Evolutionary conservation across 1,284 basidiomycete species (phyloP), one percentile per base, ranked within the genome.

Genomic region (Farysia itapuensis): DNA sequence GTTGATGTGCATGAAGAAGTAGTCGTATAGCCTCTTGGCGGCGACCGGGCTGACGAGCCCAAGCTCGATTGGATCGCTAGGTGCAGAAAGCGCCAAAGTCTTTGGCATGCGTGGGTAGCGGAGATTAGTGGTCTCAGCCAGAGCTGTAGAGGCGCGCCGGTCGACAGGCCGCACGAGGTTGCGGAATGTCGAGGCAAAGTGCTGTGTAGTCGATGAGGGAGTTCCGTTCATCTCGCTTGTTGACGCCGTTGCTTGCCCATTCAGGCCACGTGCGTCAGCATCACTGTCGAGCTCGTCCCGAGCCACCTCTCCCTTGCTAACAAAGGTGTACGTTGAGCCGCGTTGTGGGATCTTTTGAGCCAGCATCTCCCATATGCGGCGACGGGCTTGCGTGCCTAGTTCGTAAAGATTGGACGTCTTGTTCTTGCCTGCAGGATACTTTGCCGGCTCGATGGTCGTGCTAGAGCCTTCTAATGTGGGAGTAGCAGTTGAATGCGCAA

Each of bases 361-460:
- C 1, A 61, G 44, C 51, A 61, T 61, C 32, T 61, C 58, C 58
- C 58, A 61, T 32, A 61, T 61, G 23, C 58, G 43, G 0, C 58
- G 39, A 15, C 58, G 35, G 4, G 58, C 58, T 16, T 23, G 45
- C 5, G 41, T 51, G 22, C 54, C 58, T 30, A 61, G 51, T 36
- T 61, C 58, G 33, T 60, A 35, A 12, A 60, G 38, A 22, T 8
- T 18, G 9, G 31, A 33, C 9, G 8, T 18, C 18, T 16, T 13
- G 18, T 33, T 33, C 9, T 9, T 8, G 31, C 8, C 16, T 11
- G 31, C 31, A 11, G 9, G 11, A 8, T 19, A 8, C 16, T 9
- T 33, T 18, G 9, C 18, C 11, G 8, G 13, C 9, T 11, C 9
- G 26, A 28, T 9, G 11, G 26, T 9, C 26, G 9, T n/a, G 26